Conservation (phyloP, 768 basidiomycete genomes). For the Psilocybe azurescens region DNA sequence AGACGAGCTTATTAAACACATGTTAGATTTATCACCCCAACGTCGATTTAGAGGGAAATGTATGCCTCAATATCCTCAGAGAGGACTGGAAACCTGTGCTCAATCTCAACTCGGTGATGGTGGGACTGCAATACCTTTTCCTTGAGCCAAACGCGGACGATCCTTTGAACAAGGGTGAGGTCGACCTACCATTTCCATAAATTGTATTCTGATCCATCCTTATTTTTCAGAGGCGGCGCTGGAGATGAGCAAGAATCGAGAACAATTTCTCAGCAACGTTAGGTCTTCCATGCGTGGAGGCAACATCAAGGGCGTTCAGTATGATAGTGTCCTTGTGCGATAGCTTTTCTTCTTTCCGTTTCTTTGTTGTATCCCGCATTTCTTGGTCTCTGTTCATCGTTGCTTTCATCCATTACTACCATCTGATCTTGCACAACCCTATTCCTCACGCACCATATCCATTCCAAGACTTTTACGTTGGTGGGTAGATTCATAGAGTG, state of each 20-base stretch:
- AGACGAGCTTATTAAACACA: conserved; percentile 9
- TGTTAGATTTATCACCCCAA: conserved; percentile 97
- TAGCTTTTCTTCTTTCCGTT: conserved; percentile 27
- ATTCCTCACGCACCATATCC: conserved; percentile 34
- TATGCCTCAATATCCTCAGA: conserved; percentile 96
- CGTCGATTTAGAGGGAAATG: conserved; percentile 96
- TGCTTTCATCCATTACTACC: conserved; percentile 32
- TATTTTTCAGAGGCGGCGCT: conserved; percentile 84
- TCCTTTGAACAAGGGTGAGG: conserved; percentile 94
- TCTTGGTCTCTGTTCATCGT: conserved; percentile 24
- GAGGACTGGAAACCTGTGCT: conserved; percentile 99
- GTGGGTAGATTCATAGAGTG: conserved; percentile 42
- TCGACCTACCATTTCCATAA: not conserved
- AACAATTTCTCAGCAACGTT: conserved; percentile 85
- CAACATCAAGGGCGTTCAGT: conserved; percentile 76
- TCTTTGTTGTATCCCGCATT: conserved; percentile 19
- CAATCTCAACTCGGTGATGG: conserved; percentile 97
- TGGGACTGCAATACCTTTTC: conserved; percentile 97
- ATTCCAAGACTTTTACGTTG: conserved; percentile 28
- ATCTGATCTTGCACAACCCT: conserved; percentile 37
- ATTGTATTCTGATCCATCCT: conserved; percentile 12
- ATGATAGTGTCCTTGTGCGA: conserved; percentile 72
- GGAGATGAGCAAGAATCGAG: conserved; percentile 89
- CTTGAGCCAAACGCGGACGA: conserved; percentile 99
- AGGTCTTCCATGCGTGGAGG: conserved; percentile 86